A percentile compares a stretch with the other conserved stretches of the same genome.
Conservation (phyloP, 805 yeast genomes). For the Candida patagonica region DNA sequence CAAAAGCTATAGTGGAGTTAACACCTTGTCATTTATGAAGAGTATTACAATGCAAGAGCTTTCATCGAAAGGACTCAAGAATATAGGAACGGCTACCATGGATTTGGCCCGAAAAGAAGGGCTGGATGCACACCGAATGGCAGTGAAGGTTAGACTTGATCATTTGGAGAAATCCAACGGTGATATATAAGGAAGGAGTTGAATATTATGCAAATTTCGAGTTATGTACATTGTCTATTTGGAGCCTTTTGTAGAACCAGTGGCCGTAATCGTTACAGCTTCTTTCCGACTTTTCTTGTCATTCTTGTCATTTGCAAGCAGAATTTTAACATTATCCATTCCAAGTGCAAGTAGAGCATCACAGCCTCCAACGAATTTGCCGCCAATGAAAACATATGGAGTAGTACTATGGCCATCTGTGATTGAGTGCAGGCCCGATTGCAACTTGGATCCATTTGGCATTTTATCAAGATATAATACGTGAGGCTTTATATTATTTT, state of each 20-base stretch:
- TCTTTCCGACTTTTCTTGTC: not conserved
- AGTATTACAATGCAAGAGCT: conserved; percentile 91
- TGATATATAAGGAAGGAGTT: not conserved
- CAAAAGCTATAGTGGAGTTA: conserved; percentile 93
- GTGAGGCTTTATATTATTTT: conserved; percentile 39
- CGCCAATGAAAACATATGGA: conserved; percentile 84
- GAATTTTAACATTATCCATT: not conserved
- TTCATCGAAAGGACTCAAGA: conserved; percentile 70
- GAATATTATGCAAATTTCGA: not conserved
- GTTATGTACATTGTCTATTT: not conserved
- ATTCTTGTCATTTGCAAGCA: not conserved
- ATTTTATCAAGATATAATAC: conserved; percentile 43
- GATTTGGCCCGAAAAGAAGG: conserved; percentile 94
- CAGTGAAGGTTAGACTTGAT: conserved; percentile 90
- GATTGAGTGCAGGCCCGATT: conserved; percentile 62
- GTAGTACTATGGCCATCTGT: conserved; percentile 84
- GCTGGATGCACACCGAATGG: conserved; percentile 92
- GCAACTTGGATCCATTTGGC: conserved; percentile 73
- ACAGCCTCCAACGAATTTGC: conserved; percentile 93
- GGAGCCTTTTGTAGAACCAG: not conserved
- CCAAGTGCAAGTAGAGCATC: conserved; percentile 65
- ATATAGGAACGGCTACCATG: conserved; percentile 95
- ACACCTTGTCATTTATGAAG: conserved; percentile 91
- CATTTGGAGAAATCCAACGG: conserved; percentile 1
- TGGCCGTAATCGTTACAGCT: not conserved